Evolutionary conservation across 345 rosid genomes (phyloP).

Genomic region (Aquilaria yunnanensis): DNA sequence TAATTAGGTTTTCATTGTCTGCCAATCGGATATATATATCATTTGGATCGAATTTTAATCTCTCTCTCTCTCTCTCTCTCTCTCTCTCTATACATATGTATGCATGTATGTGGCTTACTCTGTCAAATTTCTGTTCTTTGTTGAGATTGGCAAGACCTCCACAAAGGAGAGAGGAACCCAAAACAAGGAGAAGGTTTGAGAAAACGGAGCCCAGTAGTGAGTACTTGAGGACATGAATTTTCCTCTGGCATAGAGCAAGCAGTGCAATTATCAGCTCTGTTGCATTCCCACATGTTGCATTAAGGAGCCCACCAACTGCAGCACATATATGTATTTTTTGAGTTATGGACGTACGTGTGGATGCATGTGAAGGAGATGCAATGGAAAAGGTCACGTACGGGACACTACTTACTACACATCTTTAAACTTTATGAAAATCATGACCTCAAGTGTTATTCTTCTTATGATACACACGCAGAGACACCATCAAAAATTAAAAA

Average conservation of each 20-base stretch:
- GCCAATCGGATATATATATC: no score
- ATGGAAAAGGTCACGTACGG: no score
- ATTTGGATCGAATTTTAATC: not conserved
- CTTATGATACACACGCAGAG: no score
- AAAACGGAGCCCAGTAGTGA: conserved; percentile 84
- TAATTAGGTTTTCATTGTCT: no score
- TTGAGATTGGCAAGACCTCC: conserved; percentile 80
- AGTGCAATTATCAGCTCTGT: conserved; percentile 92
- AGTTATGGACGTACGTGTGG: no score
- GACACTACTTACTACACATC: no score
- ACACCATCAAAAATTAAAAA: not conserved
- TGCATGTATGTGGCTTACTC: conserved; percentile 32
- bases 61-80: not conserved
- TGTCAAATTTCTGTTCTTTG: conserved; percentile 68
- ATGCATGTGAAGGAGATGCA: no score
- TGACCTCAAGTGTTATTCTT: no score
- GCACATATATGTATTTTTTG: conserved; percentile 7
- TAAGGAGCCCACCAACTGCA: conserved; percentile 90
- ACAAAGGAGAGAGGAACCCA: conserved; percentile 75
- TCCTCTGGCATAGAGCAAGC: conserved; percentile 61
- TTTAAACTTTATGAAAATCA: no score
- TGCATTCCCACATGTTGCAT: conserved; percentile 96
- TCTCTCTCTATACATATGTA: not conserved
- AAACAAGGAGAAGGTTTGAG: conserved; percentile 86
- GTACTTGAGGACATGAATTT: conserved; percentile 67